phyloP scores from a whole-genome alignment of 2,329 filamentous ascomycete genomes.

The Phoma sp. region DNA sequence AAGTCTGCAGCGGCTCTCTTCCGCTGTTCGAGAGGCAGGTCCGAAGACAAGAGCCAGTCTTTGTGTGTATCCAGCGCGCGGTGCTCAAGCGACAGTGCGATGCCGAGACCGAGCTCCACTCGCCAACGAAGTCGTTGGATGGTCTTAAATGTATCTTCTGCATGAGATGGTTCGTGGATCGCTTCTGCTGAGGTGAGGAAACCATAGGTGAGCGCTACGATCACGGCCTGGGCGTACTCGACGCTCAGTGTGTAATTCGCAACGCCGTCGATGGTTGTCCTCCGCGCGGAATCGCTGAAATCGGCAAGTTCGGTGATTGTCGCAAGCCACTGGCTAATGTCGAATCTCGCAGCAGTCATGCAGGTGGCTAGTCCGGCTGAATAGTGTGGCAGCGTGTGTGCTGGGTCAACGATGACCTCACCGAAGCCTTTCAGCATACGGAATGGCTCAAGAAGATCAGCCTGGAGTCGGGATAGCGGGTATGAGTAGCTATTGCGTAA shows the following conservation, averaged over 20 bases:
- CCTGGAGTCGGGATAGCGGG: constrained; percentile 34
- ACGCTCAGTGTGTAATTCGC: constrained; percentile 23
- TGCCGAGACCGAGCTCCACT: constrained; percentile 34
- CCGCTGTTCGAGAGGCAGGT: background rate
- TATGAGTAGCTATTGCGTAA: constrained; percentile 35
- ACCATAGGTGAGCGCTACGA: constrained; percentile 40
- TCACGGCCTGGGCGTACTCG: constrained; percentile 33
- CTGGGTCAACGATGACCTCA: constrained; percentile 23
- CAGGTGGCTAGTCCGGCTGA: constrained; percentile 26
- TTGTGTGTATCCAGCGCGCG: constrained; percentile 7
- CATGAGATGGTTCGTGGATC: constrained; percentile 7
- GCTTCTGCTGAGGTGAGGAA: constrained; percentile 39
- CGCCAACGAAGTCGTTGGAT: constrained; percentile 41
- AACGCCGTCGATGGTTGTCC: constrained; percentile 8
- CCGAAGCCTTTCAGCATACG: constrained; percentile 33
- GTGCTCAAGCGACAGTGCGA: constrained; percentile 26
- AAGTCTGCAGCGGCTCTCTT: constrained; percentile 27
- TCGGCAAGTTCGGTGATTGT: constrained; percentile 27
- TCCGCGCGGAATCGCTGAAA: constrained; percentile 24
- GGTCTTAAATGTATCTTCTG: constrained; percentile 11
- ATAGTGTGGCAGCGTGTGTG: constrained; percentile 34
- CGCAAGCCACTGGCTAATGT: constrained; percentile 22
- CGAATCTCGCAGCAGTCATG: constrained; percentile 25
- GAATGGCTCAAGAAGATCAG: constrained; percentile 42
- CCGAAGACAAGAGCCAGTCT: constrained; percentile 20